Base-by-base conservation (phyloP, 2,329 filamentous ascomycete genomes). In the Verticillium longisporum region DNA sequence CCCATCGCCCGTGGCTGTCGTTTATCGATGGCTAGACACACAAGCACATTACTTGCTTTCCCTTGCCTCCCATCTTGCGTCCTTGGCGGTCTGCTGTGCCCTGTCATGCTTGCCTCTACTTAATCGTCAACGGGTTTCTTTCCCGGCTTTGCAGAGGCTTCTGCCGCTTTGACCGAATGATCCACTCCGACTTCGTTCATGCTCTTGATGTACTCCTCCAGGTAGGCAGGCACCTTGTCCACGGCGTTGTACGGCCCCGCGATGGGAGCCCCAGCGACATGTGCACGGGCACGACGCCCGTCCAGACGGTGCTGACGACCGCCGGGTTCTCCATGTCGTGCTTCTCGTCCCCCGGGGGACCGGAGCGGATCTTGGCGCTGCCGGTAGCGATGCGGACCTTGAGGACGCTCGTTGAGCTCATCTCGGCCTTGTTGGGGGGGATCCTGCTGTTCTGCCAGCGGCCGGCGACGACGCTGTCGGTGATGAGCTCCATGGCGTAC, bases 401-500 rank as follows among this genome's bases (percentile, higher is more conserved):
- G 61, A 96, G 75, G 50, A 96, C 86, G 54, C 84, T 83, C 0
- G 91, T 96, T 62, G 84, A 87, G 62, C 86, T 84, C 79, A 95
- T 83, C 78, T 96, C 92, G 11, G 87, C 85, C 56, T 80, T 80
- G 55, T 86, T 89, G 1, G 91, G 90, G n/a, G n/a, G 90, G 6
- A 86, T 77, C 4, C 92, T 84, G 15, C 85, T 84, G 69, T 89
- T 79, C 18, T 80, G 77, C 86, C 90, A 96, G 5, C 91, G 85
- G 13, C 80, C 78, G 0, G 86, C 80, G 2, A 94, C 81, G 13
- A 94, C 85, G 41, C 83, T 81, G 72, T 96, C 83, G 1, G 91
- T 96, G 71, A 96, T 88, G 61, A 90, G 77, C 67, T 87, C 77
- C 86, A 96, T 89, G 7, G 91, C 91, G 76, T 84, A 95, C 5